Evolutionary conservation across 176 grass and related monocot genomes (phyloP), one percentile per base, ranked within the genome.

Genomic region (Bonia amplexicaulis): DNA sequence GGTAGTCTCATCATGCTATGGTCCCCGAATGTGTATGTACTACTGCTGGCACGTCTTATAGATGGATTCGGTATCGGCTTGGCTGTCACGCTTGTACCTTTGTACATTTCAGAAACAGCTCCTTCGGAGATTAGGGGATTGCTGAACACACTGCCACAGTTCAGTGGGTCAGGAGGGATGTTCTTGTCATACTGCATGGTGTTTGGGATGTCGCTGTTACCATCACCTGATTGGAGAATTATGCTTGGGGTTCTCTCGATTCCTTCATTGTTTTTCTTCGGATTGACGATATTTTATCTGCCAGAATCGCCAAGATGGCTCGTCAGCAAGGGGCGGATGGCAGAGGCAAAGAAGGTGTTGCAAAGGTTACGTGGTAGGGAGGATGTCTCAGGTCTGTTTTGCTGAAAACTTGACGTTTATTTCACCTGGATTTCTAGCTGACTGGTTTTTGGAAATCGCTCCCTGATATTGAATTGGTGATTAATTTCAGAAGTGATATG

Each of bases 231-330:
- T n/a, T 97, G 95, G 95, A 93, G 95, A 70, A 77, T 97, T 85
- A 97, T 97, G 95, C 90, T 97, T 19, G 92, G 95, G 20, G 92
- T 94, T 78, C 92, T 97, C 58, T 90, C 81, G 0, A 71, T 97
- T 29, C 95, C 92, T 76, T 97, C 95, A 9, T 48, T 97, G 19
- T 84, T 93, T 20, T 97, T 91, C 86, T 94, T 97, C 23, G 70
- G 79, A 49, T 54, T 97, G 48, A 93, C 92, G 4, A 39, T 94
- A 29, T 97, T 97, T 53, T 97, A 72, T 68, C 71, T 97, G 79
- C 95, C 95, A 7, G 95, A 97, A 83, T 97, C 95, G 7, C 95
- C 95, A 73, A 91, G 95, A 66, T 97, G 95, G 95, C 92, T 97
- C 37, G 95, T 94, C 5, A 94, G 92, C 77, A 97, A 97, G 83